Evolutionary conservation across 805 yeast genomes (phyloP).

Genomic region (Candida tammaniensis): DNA sequence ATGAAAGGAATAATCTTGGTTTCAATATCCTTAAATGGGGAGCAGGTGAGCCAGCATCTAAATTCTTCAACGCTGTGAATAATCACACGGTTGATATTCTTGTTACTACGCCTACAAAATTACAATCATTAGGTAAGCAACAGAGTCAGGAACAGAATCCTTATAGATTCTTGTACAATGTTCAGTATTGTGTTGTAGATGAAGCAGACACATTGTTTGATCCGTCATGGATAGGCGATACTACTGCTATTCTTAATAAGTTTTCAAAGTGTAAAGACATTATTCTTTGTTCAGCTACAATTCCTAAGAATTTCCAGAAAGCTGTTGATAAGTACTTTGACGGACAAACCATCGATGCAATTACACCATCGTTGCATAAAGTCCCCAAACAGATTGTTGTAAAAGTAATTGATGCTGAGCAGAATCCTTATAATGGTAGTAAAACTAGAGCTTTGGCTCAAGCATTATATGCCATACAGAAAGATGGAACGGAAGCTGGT

Average conservation of each 20-base stretch:
- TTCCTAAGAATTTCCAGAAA: conserved; percentile 72
- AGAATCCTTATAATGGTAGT: conserved; percentile 80
- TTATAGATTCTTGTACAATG: conserved; percentile 39
- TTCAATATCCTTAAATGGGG: conserved; percentile 60
- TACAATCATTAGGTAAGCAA: conserved; percentile 38
- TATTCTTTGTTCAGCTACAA: conserved; percentile 85
- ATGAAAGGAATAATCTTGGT: conserved; percentile 28
- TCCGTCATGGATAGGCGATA: conserved; percentile 67
- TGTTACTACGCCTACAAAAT: conserved; percentile 82
- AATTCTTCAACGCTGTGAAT: conserved; percentile 46
- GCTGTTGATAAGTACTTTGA: conserved; percentile 64
- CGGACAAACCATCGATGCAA: conserved; percentile 50
- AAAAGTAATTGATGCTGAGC: conserved; percentile 70
- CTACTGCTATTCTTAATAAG: conserved; percentile 55
- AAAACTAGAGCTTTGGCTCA: conserved; percentile 85
- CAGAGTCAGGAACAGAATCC: conserved; percentile 30
- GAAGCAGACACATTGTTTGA: conserved; percentile 95
- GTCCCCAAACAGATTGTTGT: conserved; percentile 76
- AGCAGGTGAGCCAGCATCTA: conserved; percentile 52
- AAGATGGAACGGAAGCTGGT: conserved; percentile 78
- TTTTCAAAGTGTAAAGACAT: conserved; percentile 55
- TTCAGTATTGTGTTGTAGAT: conserved; percentile 70
- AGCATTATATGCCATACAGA: conserved; percentile 77
- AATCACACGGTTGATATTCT: conserved; percentile 65
- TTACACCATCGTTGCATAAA: conserved; percentile 81